phyloP scores from a whole-genome alignment of 306 rosid genomes.

The Fragaria iinumae region DNA sequence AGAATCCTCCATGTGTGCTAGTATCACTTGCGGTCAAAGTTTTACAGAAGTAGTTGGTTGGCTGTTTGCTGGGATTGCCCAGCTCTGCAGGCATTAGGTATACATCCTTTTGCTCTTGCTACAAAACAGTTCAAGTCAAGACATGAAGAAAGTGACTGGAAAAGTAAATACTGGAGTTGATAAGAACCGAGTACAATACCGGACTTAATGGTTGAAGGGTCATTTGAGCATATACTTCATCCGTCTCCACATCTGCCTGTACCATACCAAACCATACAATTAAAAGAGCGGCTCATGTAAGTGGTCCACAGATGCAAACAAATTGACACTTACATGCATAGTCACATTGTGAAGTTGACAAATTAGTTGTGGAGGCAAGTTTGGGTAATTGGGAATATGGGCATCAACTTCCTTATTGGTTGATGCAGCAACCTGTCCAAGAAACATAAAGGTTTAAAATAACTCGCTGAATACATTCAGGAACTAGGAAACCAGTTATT shows the following conservation, averaged over 20 bases:
- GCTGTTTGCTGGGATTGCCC: conserved; percentile 68
- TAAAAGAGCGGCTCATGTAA: conserved; percentile 13
- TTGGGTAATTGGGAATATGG: conserved; percentile 71
- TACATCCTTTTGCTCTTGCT: conserved; percentile 78
- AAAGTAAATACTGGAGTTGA: not conserved
- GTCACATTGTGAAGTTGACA: conserved; percentile 78
- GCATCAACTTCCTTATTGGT: conserved; percentile 72
- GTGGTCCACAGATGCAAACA: conserved; percentile 14
- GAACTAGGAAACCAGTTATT: not conserved
- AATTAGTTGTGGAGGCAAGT: conserved; percentile 60
- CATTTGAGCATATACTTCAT: conserved; percentile 82
- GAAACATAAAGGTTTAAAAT: conserved; percentile 15
- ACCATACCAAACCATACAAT: conserved; percentile 25
- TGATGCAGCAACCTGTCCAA: conserved; percentile 64
- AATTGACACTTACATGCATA: conserved; percentile 56
- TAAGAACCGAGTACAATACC: conserved; percentile 32
- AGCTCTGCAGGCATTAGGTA: conserved; percentile 67
- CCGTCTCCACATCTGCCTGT: conserved; percentile 76
- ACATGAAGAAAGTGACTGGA: conserved; percentile 16
- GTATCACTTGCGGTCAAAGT: conserved; percentile 77
- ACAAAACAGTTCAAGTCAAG: conserved; percentile 26
- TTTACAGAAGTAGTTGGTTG: conserved; percentile 71
- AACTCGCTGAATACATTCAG: conserved; percentile 3
- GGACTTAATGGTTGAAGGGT: conserved; percentile 71
- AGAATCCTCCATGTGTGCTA: conserved; percentile 78